A percentile compares a stretch with the other conserved stretches of the same genome.
These are phyloP conservation scores for Emergomyces pasteurianus DNA, from an alignment of 2,329 filamentous ascomycete genomes.

Conservation along the genomic window DNA sequence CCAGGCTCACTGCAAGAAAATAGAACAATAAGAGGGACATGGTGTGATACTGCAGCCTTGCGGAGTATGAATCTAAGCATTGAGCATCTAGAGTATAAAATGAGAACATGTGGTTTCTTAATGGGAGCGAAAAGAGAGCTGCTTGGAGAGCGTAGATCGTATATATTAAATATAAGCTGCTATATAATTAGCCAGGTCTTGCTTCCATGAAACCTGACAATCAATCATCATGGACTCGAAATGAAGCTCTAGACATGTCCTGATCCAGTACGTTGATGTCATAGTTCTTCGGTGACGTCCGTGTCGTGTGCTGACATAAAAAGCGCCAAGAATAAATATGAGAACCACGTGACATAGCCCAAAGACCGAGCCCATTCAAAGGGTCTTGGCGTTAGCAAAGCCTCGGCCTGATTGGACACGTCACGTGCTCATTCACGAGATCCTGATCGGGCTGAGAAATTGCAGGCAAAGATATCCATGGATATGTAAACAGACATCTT, in stretches of 20 bases:
- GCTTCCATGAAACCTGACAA: neutral
- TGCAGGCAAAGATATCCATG: neutral
- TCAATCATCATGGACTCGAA: neutral
- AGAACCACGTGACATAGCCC: neutral
- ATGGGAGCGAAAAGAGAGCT: too few relatives aligned
- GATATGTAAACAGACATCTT: neutral
- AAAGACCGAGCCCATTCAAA: neutral
- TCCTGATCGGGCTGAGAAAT: neutral
- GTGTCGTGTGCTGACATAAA: too few relatives aligned
- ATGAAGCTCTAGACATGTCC: neutral
- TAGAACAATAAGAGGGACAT: neutral
- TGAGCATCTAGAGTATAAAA: neutral
- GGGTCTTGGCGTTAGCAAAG: neutral
- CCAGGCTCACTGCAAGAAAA: neutral
- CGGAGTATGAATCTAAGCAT: neutral
- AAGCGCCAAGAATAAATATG: neutral
- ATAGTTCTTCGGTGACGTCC: neutral
- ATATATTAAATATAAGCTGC: neutral
- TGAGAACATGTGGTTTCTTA: neutral
- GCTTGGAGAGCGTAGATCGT: neutral
- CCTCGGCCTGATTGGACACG: conserved; percentile 1
- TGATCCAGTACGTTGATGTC: neutral
- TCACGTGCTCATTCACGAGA: neutral
- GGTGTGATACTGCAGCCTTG: neutral
- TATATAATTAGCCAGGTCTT: neutral